A percentile compares a stretch with the other conserved stretches of the same genome.
Evolutionary conservation across 306 rosid species (phyloP).

Genomic region (Acacia confusa): DNA sequence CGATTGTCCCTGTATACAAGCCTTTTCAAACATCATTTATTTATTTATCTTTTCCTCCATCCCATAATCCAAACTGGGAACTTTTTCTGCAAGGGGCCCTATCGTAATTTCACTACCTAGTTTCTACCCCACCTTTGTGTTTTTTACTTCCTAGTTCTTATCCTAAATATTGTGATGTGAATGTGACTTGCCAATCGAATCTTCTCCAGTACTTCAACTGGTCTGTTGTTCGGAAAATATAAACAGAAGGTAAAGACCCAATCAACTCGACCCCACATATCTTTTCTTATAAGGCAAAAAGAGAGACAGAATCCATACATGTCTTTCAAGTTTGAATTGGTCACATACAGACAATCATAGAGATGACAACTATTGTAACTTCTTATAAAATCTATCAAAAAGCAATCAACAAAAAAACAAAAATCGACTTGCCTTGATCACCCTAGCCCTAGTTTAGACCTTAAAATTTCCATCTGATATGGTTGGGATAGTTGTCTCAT

Average conservation of each 20-base stretch:
- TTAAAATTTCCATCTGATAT: neutral
- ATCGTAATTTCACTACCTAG: neutral
- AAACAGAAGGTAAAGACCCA: neutral
- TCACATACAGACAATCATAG: neutral
- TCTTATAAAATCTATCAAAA: neutral
- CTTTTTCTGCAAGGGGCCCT: neutral
- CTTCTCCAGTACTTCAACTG: neutral
- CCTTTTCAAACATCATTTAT: neutral
- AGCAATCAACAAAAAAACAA: neutral
- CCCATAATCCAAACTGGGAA: neutral
- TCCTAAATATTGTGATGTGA: neutral
- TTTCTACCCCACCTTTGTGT: too few species aligned
- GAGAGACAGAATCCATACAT: neutral
- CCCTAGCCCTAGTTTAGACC: neutral
- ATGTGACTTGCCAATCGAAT: neutral
- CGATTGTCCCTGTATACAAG: too few species aligned
- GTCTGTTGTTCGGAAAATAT: neutral
- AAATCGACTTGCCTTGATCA: neutral
- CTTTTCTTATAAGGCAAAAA: neutral
- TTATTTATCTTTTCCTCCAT: neutral
- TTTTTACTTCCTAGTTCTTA: neutral
- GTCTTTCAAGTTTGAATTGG: neutral
- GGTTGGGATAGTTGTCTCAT: neutral
- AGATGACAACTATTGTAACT: neutral
- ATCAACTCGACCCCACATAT: neutral